Evolutionary conservation across 179 eudicot genomes (phyloP), one percentile per base, ranked within the genome.

Genomic region (Pouteria campechiana): DNA sequence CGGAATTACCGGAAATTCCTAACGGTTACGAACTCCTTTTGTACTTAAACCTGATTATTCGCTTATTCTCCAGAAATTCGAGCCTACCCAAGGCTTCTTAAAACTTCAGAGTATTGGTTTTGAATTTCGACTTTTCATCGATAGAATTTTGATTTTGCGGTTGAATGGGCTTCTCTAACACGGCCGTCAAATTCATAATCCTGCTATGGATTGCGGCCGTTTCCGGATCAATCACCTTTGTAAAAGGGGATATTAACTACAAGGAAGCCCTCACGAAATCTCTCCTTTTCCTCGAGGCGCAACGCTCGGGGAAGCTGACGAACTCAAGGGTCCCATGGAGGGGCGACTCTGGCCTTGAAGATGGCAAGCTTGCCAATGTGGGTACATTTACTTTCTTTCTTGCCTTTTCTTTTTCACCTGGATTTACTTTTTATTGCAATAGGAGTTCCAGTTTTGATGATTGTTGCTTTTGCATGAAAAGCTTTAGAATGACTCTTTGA

Each of bases 231-330:
- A 10, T 32, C n/a, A n/a, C n/a, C 11, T 11, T 51, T 32, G 63
- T 43, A 6, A 9, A 43, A 17, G 68, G 64, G 5, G 56, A 58
- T 17, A 49, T 73, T 9, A 41, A 83, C 52, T 87, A 87, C 48
- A 65, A 61, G 32, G 83, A 72, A 4, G 96, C 96, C 1, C 63
- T 87, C 5, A 67, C 60, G 18, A 87, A 87, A 46, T 76, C 94
- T 0, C 52, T 87, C 13, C 58, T 87, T 10, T 87, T 87, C 67
- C 72, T 87, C 31, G 96, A 87, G 56, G 83, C 94, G 10, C 96
- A 87, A 40, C 69, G 96, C 58, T 87, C 96, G 0, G 96, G 96
- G 15, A 79, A 83, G 63, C 81, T 87, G 18, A 93, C 96, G 18
- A 69, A 57, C 17, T 69, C 72, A 15, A 58, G 83, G 49, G 58